These are phyloP conservation scores for Diaporthe helianthi DNA, from an alignment of 2,329 filamentous ascomycete species.

Conservation along the genomic window DNA sequence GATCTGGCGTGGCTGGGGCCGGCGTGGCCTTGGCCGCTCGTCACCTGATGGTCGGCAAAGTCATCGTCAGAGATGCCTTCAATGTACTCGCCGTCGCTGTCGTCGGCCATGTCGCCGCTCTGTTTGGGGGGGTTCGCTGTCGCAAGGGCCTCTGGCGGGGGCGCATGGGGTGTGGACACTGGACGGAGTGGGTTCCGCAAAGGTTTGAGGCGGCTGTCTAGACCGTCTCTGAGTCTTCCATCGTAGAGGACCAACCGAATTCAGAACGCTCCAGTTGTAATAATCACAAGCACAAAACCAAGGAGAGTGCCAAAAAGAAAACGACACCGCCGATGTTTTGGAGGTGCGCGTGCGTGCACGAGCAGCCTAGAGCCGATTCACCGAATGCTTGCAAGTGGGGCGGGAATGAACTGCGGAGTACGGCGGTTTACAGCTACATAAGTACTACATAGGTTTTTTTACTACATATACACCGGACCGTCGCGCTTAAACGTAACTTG, in stretches of 20 bases:
- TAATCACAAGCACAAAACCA: constrained; percentile 1
- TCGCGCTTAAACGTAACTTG: no score
- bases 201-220: constrained; percentile 7
- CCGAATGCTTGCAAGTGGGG: constrained; percentile 7
- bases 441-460: no score
- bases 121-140: neutral
- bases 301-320: constrained; percentile 4
- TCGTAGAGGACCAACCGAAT: constrained; percentile 6
- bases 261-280: neutral
- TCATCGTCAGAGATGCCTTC: constrained; percentile 72
- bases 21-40: constrained; percentile 44
- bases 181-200: constrained; percentile 1
- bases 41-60: constrained; percentile 57
- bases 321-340: neutral
- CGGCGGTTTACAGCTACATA: no score
- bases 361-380: neutral
- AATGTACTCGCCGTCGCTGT: constrained; percentile 70
- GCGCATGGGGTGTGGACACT: constrained; percentile 9
- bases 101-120: constrained; percentile 64
- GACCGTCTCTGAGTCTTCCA: constrained; percentile 23
- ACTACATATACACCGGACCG: no score
- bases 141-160: neutral
- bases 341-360: neutral
- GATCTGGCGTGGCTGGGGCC: constrained; percentile 37
- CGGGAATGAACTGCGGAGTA: no score